phyloP scores from a whole-genome alignment of 441 rosid genomes.

The Daphne laureola region DNA sequence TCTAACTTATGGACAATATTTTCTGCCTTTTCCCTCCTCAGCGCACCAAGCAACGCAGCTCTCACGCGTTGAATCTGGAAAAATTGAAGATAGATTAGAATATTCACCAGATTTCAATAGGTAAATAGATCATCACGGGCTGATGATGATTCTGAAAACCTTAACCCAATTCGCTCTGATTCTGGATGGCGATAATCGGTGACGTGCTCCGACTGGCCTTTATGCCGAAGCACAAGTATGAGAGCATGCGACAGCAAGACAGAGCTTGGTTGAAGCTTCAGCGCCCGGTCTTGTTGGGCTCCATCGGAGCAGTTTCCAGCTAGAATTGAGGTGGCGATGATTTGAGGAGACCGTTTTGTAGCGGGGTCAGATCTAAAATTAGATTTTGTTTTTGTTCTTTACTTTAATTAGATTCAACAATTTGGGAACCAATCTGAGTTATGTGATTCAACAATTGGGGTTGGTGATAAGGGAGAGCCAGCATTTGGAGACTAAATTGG shows the following conservation, averaged over 20 bases:
- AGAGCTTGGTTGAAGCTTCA: slow-evolving; percentile 72
- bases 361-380: slow-evolving; percentile 49
- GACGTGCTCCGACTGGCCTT: slow-evolving; percentile 86
- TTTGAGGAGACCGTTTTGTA: slow-evolving; percentile 62
- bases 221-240: slow-evolving; percentile 85
- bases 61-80: slow-evolving; percentile 37
- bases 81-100: slow-evolving; percentile 14
- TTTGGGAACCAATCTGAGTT: too few relatives aligned
- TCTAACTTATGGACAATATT: slow-evolving; percentile 36
- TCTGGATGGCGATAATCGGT: slow-evolving; percentile 55
- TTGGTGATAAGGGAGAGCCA: too few relatives aligned
- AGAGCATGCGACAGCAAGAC: slow-evolving; percentile 68
- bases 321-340: slow-evolving; percentile 50
- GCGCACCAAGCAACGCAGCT: slow-evolving; percentile 41
- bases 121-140: slow-evolving; percentile 11
- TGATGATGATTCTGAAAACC: too few relatives aligned
- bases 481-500: too few relatives aligned
- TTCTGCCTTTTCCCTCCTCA: slow-evolving; percentile 73
- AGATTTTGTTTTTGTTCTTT: too few relatives aligned
- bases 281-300: slow-evolving; percentile 32
- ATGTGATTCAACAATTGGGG: too few relatives aligned
- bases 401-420: too few relatives aligned
- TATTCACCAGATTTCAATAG: slow-evolving; percentile 10
- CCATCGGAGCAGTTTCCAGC: slow-evolving; percentile 29
- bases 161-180: too few relatives aligned